Conservation (phyloP, 345 rosid species). For the Arabis hirsuta region DNA sequence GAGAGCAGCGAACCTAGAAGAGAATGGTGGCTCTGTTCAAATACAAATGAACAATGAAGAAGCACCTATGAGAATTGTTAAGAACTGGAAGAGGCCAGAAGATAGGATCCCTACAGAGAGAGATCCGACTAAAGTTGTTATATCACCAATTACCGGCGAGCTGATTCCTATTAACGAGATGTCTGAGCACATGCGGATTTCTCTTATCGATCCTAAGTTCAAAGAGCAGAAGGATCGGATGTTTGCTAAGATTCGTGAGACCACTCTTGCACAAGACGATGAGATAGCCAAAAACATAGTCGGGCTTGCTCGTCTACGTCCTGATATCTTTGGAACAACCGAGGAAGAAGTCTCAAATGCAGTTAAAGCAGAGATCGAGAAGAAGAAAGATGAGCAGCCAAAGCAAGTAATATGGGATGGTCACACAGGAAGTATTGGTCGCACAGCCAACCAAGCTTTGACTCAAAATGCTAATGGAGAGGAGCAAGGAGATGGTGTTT, state of each 20-base stretch:
- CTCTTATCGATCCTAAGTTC: constrained; percentile 91
- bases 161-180: constrained; percentile 85
- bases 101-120: constrained; percentile 80
- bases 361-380: constrained; percentile 91
- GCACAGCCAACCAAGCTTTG: constrained; percentile 88
- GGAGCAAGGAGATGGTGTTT: constrained; percentile 56
- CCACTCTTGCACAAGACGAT: constrained; percentile 91
- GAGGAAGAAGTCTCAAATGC: constrained; percentile 98
- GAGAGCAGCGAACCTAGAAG: constrained; percentile 70
- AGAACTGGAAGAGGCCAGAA: constrained; percentile 96
- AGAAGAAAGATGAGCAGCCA: constrained; percentile 91
- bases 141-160: constrained; percentile 91
- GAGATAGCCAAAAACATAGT: constrained; percentile 89
- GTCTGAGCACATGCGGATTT: constrained; percentile 93
- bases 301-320: constrained; percentile 84
- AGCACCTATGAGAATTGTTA: constrained; percentile 86
- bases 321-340: constrained; percentile 92
- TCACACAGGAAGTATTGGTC: constrained; percentile 89
- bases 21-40: constrained; percentile 53
- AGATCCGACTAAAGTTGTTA: constrained; percentile 76
- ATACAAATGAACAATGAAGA: constrained; percentile 59
- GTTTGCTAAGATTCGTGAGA: constrained; percentile 93
- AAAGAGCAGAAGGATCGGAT: constrained; percentile 94
- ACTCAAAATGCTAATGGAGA: constrained; percentile 65
- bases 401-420: constrained; percentile 97